These are phyloP conservation scores for Verticillium nonalfalfae DNA, from an alignment of 2,329 filamentous ascomycete genomes.

Conservation along the genomic window DNA sequence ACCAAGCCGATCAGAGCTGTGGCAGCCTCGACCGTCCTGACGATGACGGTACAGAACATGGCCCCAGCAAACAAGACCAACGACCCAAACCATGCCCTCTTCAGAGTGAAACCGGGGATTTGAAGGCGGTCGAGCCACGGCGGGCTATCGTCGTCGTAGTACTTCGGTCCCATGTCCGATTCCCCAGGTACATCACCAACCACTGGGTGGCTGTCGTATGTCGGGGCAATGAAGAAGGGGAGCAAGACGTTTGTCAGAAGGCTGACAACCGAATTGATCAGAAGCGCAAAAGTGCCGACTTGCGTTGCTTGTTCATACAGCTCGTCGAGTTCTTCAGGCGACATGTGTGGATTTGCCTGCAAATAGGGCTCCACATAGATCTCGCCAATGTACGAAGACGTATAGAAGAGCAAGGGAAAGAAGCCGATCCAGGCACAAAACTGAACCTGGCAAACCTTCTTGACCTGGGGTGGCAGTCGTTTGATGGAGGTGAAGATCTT, in stretches of 20 bases:
- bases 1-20: conserved; percentile 74
- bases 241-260: conserved; percentile 75
- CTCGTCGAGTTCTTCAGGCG: conserved; percentile 65
- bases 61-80: conserved; percentile 76
- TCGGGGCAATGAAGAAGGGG: conserved; percentile 79
- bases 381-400: conserved; percentile 87
- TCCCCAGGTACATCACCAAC: conserved; percentile 22
- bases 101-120: conserved; percentile 79
- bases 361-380: conserved; percentile 85
- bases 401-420: conserved; percentile 94
- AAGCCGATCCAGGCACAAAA: conserved; percentile 91
- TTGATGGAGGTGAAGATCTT: conserved; percentile 71
- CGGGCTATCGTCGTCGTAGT: conserved; percentile 26
- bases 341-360: conserved; percentile 69
- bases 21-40: conserved; percentile 62
- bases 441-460: conserved; percentile 74
- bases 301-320: conserved; percentile 82
- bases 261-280: conserved; percentile 83
- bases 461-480: conserved; percentile 74
- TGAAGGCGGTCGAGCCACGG: conserved; percentile 55
- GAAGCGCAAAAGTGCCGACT: conserved; percentile 80
- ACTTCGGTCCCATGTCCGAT: conserved; percentile 18
- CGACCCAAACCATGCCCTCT: conserved; percentile 78
- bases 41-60: conserved; percentile 80
- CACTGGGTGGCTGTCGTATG: conserved; percentile 51